Conservation (phyloP, 164 flowering plant species). For the Nymphaea colorata region DNA sequence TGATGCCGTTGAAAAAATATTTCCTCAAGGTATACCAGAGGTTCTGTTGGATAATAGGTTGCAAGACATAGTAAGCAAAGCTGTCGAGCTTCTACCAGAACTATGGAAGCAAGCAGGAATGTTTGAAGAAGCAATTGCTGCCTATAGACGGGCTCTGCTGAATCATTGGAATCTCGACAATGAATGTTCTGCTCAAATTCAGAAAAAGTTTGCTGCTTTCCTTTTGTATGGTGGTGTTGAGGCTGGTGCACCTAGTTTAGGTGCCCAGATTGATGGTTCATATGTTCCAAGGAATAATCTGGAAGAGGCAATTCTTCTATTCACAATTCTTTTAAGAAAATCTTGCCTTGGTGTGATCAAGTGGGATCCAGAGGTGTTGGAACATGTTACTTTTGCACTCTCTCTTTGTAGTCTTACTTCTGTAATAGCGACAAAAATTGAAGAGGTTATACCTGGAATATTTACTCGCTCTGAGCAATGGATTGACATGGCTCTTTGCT, state of each 20-base stretch:
- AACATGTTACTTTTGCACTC: constrained; percentile 78
- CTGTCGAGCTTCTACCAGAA: constrained; percentile 96
- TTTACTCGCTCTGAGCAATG: constrained; percentile 69
- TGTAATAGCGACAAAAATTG: constrained; percentile 60
- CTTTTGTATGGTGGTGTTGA: constrained; percentile 83
- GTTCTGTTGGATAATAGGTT: constrained; percentile 55
- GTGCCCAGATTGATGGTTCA: constrained; percentile 59
- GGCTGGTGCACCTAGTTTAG: constrained; percentile 76
- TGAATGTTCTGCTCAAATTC: constrained; percentile 75
- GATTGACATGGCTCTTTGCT: constrained; percentile 71
- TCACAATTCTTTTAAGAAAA: constrained; percentile 78
- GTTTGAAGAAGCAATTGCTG: constrained; percentile 61
- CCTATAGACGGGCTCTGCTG: constrained; percentile 84
- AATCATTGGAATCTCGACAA: constrained; percentile 83
- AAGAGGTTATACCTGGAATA: constrained; percentile 77
- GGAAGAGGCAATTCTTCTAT: constrained; percentile 81
- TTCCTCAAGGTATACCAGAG: constrained; percentile 62
- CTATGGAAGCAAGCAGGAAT: constrained; percentile 78
- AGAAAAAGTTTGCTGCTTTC: constrained; percentile 73
- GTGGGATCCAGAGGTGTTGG: constrained; percentile 87
- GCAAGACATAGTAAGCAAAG: constrained; percentile 82
- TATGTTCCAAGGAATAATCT: constrained; percentile 79
- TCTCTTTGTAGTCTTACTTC: constrained; percentile 71
- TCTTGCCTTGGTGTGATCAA: constrained; percentile 43
- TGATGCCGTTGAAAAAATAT: constrained; percentile 87